Evolutionary conservation across 2,329 filamentous ascomycete genomes (phyloP), one percentile per base, ranked within the genome.

Genomic region (Monosporascus sp.): DNA sequence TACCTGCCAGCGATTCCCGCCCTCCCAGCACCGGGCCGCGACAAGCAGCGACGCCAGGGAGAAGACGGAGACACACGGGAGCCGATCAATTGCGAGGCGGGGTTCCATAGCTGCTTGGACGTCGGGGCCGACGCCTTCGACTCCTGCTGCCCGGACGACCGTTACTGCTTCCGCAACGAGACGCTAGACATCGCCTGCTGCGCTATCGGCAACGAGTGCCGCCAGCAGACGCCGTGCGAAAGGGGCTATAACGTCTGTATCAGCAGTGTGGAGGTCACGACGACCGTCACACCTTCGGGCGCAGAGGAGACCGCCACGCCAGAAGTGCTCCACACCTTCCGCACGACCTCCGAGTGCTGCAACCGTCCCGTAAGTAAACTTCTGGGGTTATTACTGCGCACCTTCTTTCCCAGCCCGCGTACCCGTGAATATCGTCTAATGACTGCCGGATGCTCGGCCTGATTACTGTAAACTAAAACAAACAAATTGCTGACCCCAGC

Each of bases 151-250:
- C 2, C 5, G 8, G 61, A 65, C 50, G 58, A 64, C 52, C 37
- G 56, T 41, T 65, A 65, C 53, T 66, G 64, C 57, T 63, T 59
- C 45, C 14, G 60, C 18, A 20, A 63, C 48, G 1, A 24, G 18
- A 22, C 22, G 18, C 63, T 61, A 60, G 3, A 17, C 4, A 11
- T 57, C 11, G n/a, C 31, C n/a, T 66, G 64, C 54, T 66, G 64
- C 39, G 17, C 41, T 20, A 37, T 61, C 1, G 64, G 64, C 18
- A 6, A 39, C 2, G 31, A 41, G 1, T 66, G 64, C 37, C 11
- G 11, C 3, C 56, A 44, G 6, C 57, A 46, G 11, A 46, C 60
- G 35, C 41, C 39, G 14, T 65, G 62, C 50, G 3, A 8, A 3
- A 49, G 58, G 24, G 48, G 52, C 24, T 1, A 37, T 2, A 37